Base-by-base conservation (phyloP, 1,284 basidiomycete species). In the Cryptococcus neoformans region DNA sequence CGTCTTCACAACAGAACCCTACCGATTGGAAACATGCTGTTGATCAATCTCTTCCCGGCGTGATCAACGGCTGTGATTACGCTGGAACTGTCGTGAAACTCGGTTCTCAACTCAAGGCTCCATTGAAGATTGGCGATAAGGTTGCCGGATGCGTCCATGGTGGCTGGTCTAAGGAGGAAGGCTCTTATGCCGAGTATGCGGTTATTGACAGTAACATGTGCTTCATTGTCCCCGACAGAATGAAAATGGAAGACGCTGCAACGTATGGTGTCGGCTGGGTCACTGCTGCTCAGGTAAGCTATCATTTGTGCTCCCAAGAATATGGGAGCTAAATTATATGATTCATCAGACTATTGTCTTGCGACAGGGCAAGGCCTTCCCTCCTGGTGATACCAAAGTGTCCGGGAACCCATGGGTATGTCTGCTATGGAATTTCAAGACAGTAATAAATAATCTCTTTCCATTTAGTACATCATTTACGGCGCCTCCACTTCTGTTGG, bases 81-180 rank as follows among this genome's bases (percentile, higher is more conserved):
- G 69, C 75, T n/a, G 82, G 82, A 9, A 69, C 65, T 4, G 74
- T 83, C 53, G 78, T 75, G 39, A 66, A 72, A 48, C 59, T 81
- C 41, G 80, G 79, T 10, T 48, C 61, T 3, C 70, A 69, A 2
- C 71, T 79, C 17, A 54, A 62, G 2, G 61, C 70, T 51, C 36
- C 47, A 9, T 42, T 80, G 55, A 68, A 75, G 34, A 68, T 79
- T 12, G 82, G 82, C 3, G 79, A 81, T 57, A 73, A 77, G 8
- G 79, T 82, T 6, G 80, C 79, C 2, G 80, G 78, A 11, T 75
- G 77, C 54, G 77, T 81, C 2, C 78, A 80, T 58, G 81, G 80
- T n/a, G 77, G 77, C 34, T 62, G 68, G 48, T 64, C 78, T 61
- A 72, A 58, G 14, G 60, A 64, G 54, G 58, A 60, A 53, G 74